phyloP scores from a whole-genome alignment of 2,329 filamentous ascomycete species.

The Alternaria metachromatica region DNA sequence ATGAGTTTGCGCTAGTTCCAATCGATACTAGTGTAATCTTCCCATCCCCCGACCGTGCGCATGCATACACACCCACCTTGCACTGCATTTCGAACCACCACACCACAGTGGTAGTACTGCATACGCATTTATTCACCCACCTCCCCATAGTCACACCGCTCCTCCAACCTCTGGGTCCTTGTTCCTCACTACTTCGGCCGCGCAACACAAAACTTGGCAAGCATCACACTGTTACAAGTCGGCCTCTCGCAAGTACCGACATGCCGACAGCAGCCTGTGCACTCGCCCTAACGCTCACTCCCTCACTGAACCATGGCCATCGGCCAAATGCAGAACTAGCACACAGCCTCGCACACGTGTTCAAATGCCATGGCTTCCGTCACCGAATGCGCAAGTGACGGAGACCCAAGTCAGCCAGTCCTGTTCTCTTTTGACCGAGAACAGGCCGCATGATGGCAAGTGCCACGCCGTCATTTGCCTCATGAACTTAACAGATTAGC shows the following conservation, averaged over 20 bases:
- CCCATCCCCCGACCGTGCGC: neutral
- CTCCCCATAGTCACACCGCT: neutral
- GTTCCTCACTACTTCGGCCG: neutral
- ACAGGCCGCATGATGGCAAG: neutral
- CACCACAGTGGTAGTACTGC: neutral
- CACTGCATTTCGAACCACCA: neutral
- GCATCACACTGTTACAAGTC: conserved; percentile 3
- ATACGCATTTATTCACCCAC: neutral
- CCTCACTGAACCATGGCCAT: neutral
- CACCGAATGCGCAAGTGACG: neutral
- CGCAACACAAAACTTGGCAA: conserved; percentile 1
- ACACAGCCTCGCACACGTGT: neutral
- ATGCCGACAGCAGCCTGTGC: conserved; percentile 8
- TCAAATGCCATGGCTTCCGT: neutral
- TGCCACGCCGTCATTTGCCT: neutral
- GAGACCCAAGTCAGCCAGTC: neutral
- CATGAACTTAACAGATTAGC: neutral
- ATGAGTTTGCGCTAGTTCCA: neutral
- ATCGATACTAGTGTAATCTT: neutral
- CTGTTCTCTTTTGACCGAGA: neutral
- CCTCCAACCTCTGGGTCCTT: neutral
- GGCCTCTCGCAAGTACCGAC: conserved; percentile 13
- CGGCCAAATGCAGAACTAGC: neutral
- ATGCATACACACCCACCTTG: neutral
- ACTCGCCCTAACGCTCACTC: neutral